Evolutionary conservation across 176 grass and related monocot genomes (phyloP), one percentile per base, ranked within the genome.

Genomic region (Musa troglodytarum): DNA sequence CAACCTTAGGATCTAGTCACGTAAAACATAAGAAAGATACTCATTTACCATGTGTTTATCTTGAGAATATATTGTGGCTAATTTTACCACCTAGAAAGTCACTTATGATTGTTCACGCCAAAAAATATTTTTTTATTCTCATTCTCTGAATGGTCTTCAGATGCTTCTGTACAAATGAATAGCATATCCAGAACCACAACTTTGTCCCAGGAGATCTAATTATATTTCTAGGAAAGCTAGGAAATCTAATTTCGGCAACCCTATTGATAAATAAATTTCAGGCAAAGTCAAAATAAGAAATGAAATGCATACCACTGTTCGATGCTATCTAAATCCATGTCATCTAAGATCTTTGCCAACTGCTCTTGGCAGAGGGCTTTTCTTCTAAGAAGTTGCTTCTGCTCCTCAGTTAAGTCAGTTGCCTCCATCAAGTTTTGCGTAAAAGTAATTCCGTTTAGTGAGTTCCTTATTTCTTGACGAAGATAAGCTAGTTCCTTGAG

Each of bases 401-500:
- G 95, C 52, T 92, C 95, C 78, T 83, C 85, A 65, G 81, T 94
- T 77, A 99, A 84, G 4, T 83, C 84, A 50, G 95, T 91, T 29
- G 83, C 65, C 69, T 94, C 78, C 80, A 94, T 74, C 50, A 94
- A 83, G 69, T 86, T 89, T 51, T 77, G 76, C 78, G 81, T 94
- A 82, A 99, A 99, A 25, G 89, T 80, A 79, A 99, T 87, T n/a
- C 95, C 95, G 86, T 86, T 89, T 23, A 99, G 88, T 70, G 95
- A 91, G 51, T 93, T 99, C 65, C 83, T 89, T 77, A 99, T 82
- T 77, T 91, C 90, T 82, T 89, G 86, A 73, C 88, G 90, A 71
- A 99, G 81, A 80, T 94, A 94, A 11, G 84, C 79, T 51, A 99
- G 84, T 80, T 99, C 95, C 76, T 91, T 99, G 16, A 93, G 83